A percentile compares a stretch with the other conserved stretches of the same genome.
Evolutionary conservation across 1,284 basidiomycete species (phyloP).

Genomic region (Trichosporon sp.): DNA sequence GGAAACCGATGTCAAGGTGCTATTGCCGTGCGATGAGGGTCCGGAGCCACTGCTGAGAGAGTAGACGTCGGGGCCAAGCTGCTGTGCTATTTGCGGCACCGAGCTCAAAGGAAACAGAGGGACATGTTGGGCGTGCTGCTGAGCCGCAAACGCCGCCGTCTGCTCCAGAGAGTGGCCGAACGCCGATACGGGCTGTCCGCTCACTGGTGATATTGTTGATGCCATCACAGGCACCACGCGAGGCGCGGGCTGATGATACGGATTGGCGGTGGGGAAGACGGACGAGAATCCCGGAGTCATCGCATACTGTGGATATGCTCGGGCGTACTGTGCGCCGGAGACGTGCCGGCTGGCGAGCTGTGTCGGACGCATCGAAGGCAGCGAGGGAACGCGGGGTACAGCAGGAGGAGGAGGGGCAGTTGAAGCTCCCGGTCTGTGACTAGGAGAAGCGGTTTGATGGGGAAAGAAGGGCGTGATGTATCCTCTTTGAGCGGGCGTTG

Average conservation of each 20-base stretch:
- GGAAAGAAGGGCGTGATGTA: neutral
- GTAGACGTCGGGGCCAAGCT: neutral
- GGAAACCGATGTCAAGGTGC: neutral
- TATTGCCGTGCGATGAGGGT: neutral
- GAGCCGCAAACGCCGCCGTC: neutral
- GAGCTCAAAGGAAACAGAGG: neutral
- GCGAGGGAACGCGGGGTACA: neutral
- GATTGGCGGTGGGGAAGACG: neutral
- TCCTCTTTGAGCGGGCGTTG: neutral
- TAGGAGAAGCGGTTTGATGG: neutral
- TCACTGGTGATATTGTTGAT: neutral
- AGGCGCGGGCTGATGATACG: slow-evolving; percentile 13
- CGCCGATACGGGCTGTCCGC: neutral
- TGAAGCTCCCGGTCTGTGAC: neutral
- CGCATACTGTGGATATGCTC: neutral
- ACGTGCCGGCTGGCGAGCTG: neutral
- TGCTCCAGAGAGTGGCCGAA: neutral
- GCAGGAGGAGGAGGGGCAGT: neutral
- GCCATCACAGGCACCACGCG: neutral
- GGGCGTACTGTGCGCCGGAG: neutral
- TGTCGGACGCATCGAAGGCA: neutral
- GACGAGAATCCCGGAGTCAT: neutral
- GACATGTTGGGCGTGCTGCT: slow-evolving; percentile 1
- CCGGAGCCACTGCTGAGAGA: neutral
- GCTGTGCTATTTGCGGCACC: slow-evolving; percentile 3